A percentile compares a stretch with the other conserved stretches of the same genome.
Conservation (phyloP, 208 protist species). For the Entamoeba histolytica region DNA sequence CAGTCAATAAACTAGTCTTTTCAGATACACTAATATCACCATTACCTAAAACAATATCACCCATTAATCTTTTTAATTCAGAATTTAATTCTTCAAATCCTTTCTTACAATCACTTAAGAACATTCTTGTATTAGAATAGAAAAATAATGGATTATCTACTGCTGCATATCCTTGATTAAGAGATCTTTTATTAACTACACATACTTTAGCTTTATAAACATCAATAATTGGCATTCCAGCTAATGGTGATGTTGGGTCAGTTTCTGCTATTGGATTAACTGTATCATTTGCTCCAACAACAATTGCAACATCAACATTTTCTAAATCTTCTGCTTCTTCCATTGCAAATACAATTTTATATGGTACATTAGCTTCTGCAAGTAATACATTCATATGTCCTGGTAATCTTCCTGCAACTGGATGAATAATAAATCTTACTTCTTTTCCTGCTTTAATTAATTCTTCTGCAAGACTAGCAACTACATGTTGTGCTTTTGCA, state of each 20-base stretch:
- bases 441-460: slow-evolving; percentile 35
- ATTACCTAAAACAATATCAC: not conserved
- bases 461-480: slow-evolving; percentile 46
- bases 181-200: slow-evolving; percentile 56
- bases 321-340: slow-evolving; percentile 52
- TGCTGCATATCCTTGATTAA: slow-evolving; percentile 45
- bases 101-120: slow-evolving; percentile 55
- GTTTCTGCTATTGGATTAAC: slow-evolving; percentile 55
- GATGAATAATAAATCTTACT: slow-evolving; percentile 57
- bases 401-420: slow-evolving; percentile 55
- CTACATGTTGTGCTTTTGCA: slow-evolving; percentile 51
- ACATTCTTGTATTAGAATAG: slow-evolving; percentile 55
- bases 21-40: not conserved
- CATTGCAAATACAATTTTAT: slow-evolving; percentile 70
- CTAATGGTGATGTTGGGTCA: slow-evolving; percentile 51
- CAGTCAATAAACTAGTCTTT: not conserved
- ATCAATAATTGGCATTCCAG: slow-evolving; percentile 60
- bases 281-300: slow-evolving; percentile 68
- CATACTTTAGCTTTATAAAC: slow-evolving; percentile 52
- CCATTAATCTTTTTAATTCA: not conserved
- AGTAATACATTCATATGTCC: slow-evolving; percentile 69
- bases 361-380: slow-evolving; percentile 56
- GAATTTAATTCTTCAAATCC: slow-evolving; percentile 33
- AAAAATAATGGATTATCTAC: slow-evolving; percentile 60
- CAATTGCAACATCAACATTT: slow-evolving; percentile 48